These are phyloP conservation scores for Neofusicoccum kwambonambiense DNA, from an alignment of 2,329 filamentous ascomycete species.

Conservation along the genomic window DNA sequence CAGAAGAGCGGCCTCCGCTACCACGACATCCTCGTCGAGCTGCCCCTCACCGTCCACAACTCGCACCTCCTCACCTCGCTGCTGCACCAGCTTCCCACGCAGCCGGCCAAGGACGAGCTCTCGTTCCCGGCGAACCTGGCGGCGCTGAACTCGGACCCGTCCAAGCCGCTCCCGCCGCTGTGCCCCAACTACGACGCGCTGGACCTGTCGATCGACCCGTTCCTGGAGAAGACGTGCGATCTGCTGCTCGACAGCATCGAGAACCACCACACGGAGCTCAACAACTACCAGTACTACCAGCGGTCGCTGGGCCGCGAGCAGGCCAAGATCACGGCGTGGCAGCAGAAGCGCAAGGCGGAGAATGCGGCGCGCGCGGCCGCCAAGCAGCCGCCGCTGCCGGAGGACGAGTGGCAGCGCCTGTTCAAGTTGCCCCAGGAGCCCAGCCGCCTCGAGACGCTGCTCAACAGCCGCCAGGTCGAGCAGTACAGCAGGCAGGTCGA, in stretches of 20 bases:
- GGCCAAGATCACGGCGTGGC: slow-evolving; percentile 94
- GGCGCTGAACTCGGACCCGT: slow-evolving; percentile 67
- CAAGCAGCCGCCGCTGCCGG: slow-evolving; percentile 84
- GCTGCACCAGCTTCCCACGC: slow-evolving; percentile 82
- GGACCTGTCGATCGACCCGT: slow-evolving; percentile 92
- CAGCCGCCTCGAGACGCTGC: slow-evolving; percentile 85
- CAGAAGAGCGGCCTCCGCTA: slow-evolving; percentile 93
- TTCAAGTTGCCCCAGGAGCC: slow-evolving; percentile 98
- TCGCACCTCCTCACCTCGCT: slow-evolving; percentile 94
- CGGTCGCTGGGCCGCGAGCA: slow-evolving; percentile 91
- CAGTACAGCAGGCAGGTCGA: slow-evolving; percentile 98
- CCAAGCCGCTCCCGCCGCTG: slow-evolving; percentile 62
- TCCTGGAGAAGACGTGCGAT: slow-evolving; percentile 97
- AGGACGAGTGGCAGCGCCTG: slow-evolving; percentile 96
- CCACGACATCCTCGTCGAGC: slow-evolving; percentile 88
- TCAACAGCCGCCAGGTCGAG: slow-evolving; percentile 94
- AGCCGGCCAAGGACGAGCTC: slow-evolving; percentile 64
- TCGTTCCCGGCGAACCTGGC: slow-evolving; percentile 75
- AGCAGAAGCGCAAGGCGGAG: slow-evolving; percentile 93
- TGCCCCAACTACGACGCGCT: slow-evolving; percentile 87
- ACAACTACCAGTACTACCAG: slow-evolving; percentile 99
- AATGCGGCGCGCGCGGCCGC: slow-evolving; percentile 80
- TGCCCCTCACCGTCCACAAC: slow-evolving; percentile 90
- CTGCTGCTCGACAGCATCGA: slow-evolving; percentile 95
- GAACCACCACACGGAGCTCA: slow-evolving; percentile 95